Evolutionary conservation across 306 rosid species (phyloP).

Genomic region (Crotalaria pallida): DNA sequence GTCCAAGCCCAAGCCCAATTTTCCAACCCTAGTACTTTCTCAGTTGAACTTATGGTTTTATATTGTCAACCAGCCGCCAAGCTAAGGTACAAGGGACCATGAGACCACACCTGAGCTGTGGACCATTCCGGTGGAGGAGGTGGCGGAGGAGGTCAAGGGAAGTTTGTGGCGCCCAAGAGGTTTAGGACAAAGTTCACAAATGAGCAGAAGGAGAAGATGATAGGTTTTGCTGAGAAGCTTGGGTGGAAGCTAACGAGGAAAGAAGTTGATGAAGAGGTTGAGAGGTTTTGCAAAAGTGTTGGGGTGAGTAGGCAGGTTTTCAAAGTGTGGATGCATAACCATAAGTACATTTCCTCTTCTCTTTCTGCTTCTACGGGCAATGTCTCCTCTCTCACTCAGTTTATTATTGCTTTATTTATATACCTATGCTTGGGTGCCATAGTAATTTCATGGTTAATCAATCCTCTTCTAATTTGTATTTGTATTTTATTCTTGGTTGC

Average conservation of each 20-base stretch:
- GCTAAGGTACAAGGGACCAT: constrained; percentile 13
- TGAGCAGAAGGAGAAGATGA: constrained; percentile 87
- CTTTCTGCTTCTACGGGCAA: constrained; percentile 48
- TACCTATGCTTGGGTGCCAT: constrained; percentile 20
- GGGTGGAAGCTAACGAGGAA: constrained; percentile 82
- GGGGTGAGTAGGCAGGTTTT: constrained; percentile 71
- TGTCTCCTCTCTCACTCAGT: constrained; percentile 65
- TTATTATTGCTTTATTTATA: neutral
- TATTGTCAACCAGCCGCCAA: constrained; percentile 20
- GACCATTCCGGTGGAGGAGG: constrained; percentile 30
- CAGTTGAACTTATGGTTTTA: no score
- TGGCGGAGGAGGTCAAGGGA: constrained; percentile 7
- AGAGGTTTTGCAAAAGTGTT: constrained; percentile 61
- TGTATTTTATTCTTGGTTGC: no score
- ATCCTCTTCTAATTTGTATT: no score
- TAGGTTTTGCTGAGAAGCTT: constrained; percentile 74
- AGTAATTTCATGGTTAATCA: constrained; percentile 8
- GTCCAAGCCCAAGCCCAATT: no score
- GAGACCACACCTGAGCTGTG: constrained; percentile 17
- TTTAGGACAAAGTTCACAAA: constrained; percentile 60
- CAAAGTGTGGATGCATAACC: constrained; percentile 94
- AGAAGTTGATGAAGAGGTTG: constrained; percentile 70
- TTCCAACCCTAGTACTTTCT: no score
- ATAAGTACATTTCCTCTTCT: constrained; percentile 51
- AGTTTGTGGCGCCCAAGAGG: constrained; percentile 42